Base-by-base conservation (phyloP, 257 asterid species). In the Schizonepeta tenuifolia region DNA sequence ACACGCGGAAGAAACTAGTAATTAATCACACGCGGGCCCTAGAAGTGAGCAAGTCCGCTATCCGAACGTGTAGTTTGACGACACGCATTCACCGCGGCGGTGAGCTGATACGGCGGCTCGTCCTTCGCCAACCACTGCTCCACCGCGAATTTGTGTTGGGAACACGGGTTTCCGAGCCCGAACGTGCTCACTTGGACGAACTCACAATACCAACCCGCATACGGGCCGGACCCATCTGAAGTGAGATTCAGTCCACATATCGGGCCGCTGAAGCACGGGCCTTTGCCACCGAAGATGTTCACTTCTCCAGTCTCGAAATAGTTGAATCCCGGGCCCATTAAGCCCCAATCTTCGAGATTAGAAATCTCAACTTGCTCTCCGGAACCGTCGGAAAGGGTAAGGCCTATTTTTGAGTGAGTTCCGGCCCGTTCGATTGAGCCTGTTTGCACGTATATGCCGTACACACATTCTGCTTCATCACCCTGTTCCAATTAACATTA, bases 111-210 rank as follows among this genome's bases (percentile, higher is more conserved):
- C 1, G 96, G 96, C 9, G 77, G 15, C 22, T 79, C 17, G n/a
- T 89, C 88, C 1, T 81, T 78, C 0, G 89, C 91, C 72, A 89
- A 21, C 93, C 96, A 89, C 60, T 84, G 90, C 55, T 87, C 84
- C 77, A 89, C 90, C 57, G 82, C 56, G 67, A 89, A 87, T 4
- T 47, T 9, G 63, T 76, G 74, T 71, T 82, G 77, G 3, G 20
- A 31, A 54, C 96, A 89, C 47, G 72, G 9, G 26, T 33, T 21
- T 60, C 73, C 84, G 41, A 64, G 70, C 18, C 91, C 96, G 18
- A 85, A 63, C 7, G 78, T 40, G 57, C 85, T 82, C 24, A 85
- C 88, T 61, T 87, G 81, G 2, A 89, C 88, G 2, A 79, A 84
- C 61, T 84, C 81, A 47, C 85, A 80, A 63, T 87, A 89, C 93